These are phyloP conservation scores for Cytospora mali DNA, from an alignment of 2,329 filamentous ascomycete species.

Conservation along the genomic window DNA sequence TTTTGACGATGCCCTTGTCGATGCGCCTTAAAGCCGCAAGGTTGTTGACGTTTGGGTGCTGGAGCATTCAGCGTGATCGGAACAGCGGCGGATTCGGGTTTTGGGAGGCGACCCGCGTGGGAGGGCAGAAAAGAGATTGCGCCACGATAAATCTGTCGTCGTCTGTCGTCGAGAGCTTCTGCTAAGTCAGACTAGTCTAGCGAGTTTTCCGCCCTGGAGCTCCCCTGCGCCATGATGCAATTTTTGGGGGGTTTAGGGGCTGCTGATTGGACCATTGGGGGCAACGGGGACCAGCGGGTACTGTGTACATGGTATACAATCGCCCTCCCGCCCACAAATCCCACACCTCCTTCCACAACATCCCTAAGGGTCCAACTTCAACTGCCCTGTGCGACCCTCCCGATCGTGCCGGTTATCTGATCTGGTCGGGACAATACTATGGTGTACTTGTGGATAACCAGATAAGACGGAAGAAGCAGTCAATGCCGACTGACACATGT, in stretches of 20 bases:
- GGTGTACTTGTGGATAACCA: too few species aligned
- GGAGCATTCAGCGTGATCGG: neutral
- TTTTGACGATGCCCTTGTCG: neutral
- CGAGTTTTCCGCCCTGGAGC: neutral
- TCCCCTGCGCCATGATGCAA: neutral
- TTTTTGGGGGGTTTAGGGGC: neutral
- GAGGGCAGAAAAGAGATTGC: neutral
- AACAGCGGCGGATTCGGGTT: too few species aligned
- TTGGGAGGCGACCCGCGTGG: too few species aligned
- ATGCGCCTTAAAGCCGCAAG: neutral
- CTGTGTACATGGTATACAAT: too few species aligned
- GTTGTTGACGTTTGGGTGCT: neutral
- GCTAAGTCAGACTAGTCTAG: neutral
- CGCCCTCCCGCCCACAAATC: too few species aligned
- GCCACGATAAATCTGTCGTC: neutral
- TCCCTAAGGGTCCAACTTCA: neutral
- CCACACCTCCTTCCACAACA: neutral
- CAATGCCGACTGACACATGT: neutral
- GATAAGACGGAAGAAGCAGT: too few species aligned
- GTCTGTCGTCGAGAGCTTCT: neutral
- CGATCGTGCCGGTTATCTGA: too few species aligned
- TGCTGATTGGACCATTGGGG: neutral
- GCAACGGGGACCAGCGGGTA: neutral
- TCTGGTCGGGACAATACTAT: neutral
- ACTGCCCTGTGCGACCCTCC: too few species aligned